phyloP scores from a whole-genome alignment of 106 monocot genomes.

The Allium cepa region DNA sequence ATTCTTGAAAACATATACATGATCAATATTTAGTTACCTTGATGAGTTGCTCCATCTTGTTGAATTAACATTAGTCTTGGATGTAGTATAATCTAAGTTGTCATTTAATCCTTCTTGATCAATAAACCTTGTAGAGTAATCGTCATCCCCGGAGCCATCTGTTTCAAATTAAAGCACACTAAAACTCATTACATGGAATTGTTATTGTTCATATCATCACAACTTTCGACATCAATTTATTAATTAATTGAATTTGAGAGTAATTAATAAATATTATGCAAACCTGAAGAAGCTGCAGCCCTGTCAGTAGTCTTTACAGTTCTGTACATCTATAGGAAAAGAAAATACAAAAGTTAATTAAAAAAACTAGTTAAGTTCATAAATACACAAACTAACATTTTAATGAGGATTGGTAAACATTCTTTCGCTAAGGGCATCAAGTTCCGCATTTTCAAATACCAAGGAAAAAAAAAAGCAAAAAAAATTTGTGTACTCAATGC shows the following conservation, averaged over 20 bases:
- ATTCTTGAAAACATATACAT: too few relatives aligned
- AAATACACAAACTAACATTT: too few relatives aligned
- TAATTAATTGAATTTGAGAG: too few relatives aligned
- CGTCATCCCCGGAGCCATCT: slow-evolving; percentile 59
- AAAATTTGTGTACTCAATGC: too few relatives aligned
- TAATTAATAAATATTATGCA: not conserved
- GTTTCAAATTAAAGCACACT: slow-evolving; percentile 20
- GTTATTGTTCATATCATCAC: too few relatives aligned
- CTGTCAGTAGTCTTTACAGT: slow-evolving; percentile 33
- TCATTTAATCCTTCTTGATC: slow-evolving; percentile 18
- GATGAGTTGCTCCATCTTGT: slow-evolving; percentile 53
- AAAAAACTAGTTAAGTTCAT: too few relatives aligned
- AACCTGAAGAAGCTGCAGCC: slow-evolving; percentile 44
- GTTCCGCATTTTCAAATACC: too few relatives aligned
- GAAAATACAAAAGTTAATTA: not conserved
- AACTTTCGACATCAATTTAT: not conserved
- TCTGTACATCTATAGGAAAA: not conserved
- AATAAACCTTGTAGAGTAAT: slow-evolving; percentile 14
- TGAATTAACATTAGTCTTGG: not conserved
- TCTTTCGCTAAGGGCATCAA: too few relatives aligned
- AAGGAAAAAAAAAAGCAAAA: too few relatives aligned
- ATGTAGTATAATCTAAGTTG: not conserved
- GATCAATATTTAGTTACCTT: slow-evolving; percentile 18
- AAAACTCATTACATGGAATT: too few relatives aligned
- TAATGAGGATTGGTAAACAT: too few relatives aligned